These are phyloP conservation scores for Alloteropsis semialata DNA, from an alignment of 176 grass and related monocot genomes.

Conservation along the genomic window DNA sequence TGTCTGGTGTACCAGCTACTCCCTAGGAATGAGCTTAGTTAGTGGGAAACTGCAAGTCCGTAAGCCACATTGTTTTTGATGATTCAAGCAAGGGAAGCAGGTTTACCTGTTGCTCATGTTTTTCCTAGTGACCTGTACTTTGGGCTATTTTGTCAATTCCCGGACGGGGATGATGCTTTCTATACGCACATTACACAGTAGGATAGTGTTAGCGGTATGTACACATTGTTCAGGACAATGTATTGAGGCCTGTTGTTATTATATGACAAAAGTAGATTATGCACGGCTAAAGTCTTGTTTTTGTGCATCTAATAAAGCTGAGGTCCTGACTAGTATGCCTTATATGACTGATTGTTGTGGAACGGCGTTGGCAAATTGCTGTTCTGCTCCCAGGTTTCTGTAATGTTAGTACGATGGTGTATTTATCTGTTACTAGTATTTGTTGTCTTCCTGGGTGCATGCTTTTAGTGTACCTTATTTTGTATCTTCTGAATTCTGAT, in stretches of 20 bases:
- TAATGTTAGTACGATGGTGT: neutral
- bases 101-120: constrained; percentile 19
- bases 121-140: constrained; percentile 34
- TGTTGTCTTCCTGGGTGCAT: neutral
- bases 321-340: neutral
- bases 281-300: neutral
- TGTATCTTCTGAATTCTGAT: neutral
- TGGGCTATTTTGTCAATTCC: constrained; percentile 28
- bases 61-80: constrained; percentile 27
- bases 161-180: constrained; percentile 17
- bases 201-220: constrained; percentile 32
- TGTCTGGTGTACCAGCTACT: constrained; percentile 22
- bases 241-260: constrained; percentile 40
- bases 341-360: neutral
- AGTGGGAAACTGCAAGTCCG: constrained; percentile 6
- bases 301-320: constrained; percentile 30
- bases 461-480: neutral
- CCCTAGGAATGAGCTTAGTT: constrained; percentile 16
- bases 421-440: neutral
- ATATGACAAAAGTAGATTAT: constrained; percentile 38
- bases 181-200: constrained; percentile 31
- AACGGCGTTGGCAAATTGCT: neutral
- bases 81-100: constrained; percentile 21
- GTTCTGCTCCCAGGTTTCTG: too few species aligned
- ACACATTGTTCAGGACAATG: constrained; percentile 43